Evolutionary conservation across 2,329 filamentous ascomycete genomes (phyloP).

Genomic region (Rhinocladiella mackenziei): DNA sequence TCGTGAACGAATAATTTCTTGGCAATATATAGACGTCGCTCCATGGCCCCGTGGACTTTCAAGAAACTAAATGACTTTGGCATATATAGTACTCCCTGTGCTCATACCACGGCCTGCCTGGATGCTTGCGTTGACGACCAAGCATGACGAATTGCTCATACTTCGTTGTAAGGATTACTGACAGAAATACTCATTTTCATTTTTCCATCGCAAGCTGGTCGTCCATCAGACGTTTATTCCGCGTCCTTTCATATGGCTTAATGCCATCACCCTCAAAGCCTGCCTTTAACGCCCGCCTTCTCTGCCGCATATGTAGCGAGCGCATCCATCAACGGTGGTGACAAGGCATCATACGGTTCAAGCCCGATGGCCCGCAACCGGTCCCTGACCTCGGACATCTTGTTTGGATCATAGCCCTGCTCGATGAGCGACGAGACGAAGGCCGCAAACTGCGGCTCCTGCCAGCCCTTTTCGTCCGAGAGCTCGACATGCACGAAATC

Average conservation of each 20-base stretch:
- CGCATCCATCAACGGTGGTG: conserved; percentile 60
- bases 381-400: conserved; percentile 53
- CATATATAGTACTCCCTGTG: too few relatives aligned
- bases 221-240: background rate
- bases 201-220: too few relatives aligned
- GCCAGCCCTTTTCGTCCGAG: conserved; percentile 59
- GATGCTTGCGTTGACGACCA: too few relatives aligned
- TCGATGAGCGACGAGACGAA: conserved; percentile 67
- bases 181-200: too few relatives aligned
- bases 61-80: too few relatives aligned
- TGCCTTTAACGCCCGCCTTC: conserved; percentile 36
- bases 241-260: background rate
- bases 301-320: conserved; percentile 55
- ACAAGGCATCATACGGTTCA: conserved; percentile 60
- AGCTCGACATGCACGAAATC: conserved; percentile 66
- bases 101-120: too few relatives aligned
- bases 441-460: conserved; percentile 66
- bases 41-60: too few relatives aligned
- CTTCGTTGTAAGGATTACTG: too few relatives aligned
- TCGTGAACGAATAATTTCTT: too few relatives aligned
- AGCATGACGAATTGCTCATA: too few relatives aligned
- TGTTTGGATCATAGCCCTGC: conserved; percentile 57
- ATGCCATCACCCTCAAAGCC: conserved; percentile 6
- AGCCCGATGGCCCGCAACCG: conserved; percentile 55
- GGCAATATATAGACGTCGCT: too few relatives aligned